A percentile compares a stretch with the other conserved stretches of the same genome.
Evolutionary conservation across 495 filamentous ascomycete genomes (phyloP).

Genomic region (Aspergillus avenaceus): DNA sequence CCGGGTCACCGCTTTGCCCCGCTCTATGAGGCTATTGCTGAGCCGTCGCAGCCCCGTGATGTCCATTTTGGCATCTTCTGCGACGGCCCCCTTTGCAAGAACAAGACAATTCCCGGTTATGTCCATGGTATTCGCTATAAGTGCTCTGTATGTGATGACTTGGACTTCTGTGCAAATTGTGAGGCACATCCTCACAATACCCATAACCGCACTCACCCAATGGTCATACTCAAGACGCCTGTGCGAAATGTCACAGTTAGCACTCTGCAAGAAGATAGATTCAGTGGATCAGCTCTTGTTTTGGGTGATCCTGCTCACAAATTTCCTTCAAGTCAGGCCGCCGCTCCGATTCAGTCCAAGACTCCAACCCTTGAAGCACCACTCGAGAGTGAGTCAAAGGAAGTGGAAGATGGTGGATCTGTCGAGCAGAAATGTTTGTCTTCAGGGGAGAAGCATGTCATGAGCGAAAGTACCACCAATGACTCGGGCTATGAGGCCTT

Average conservation of each 20-base stretch:
- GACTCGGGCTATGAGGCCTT: constrained; percentile 55
- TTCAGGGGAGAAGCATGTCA: constrained; percentile 31
- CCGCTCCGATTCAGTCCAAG: constrained; percentile 43
- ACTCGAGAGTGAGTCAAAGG: constrained; percentile 43
- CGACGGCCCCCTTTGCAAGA: constrained; percentile 85
- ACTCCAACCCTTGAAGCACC: constrained; percentile 65
- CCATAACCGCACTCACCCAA: constrained; percentile 91
- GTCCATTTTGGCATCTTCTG: constrained; percentile 87
- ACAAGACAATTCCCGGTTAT: constrained; percentile 52
- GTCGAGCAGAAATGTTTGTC: constrained; percentile 18
- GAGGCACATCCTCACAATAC: constrained; percentile 78
- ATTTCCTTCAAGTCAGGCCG: constrained; percentile 50
- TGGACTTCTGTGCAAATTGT: constrained; percentile 92
- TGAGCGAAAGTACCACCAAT: constrained; percentile 5
- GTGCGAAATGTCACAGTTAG: constrained; percentile 86
- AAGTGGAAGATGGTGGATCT: constrained; percentile 58
- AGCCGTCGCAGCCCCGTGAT: constrained; percentile 42
- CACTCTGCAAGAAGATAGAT: constrained; percentile 70
- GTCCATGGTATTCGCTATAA: constrained; percentile 90
- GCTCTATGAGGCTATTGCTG: constrained; percentile 73
- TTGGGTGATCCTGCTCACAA: constrained; percentile 60
- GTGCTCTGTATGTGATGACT: constrained; percentile 95
- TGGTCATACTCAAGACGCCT: constrained; percentile 95
- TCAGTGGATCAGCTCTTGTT: constrained; percentile 52
- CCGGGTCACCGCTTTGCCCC: constrained; percentile 86